phyloP scores from a whole-genome alignment of 352 stramenopile genomes.

The Pythium rhizo-oryzae region DNA sequence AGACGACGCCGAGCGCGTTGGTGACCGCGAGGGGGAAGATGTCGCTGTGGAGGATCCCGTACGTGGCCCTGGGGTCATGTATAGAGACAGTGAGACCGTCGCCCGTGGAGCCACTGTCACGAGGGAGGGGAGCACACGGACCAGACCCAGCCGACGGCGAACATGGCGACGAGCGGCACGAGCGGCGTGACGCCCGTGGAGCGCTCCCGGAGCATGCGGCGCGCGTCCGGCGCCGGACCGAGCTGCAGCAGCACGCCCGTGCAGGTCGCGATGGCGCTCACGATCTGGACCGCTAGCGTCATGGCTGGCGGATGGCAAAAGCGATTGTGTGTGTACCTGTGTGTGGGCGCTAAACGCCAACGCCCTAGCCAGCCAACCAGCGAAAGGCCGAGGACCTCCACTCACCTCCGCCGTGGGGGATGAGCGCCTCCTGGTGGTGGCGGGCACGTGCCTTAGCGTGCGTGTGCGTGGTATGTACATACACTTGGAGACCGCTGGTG shows the following conservation, averaged over 20 bases:
- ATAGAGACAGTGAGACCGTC: not conserved
- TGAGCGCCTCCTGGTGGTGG: too few species aligned
- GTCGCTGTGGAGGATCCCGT: slow-evolving; percentile 44
- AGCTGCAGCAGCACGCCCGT: slow-evolving; percentile 37
- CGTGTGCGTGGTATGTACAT: too few species aligned
- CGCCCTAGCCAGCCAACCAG: too few species aligned
- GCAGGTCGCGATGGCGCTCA: slow-evolving; percentile 35
- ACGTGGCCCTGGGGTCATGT: slow-evolving; percentile 28
- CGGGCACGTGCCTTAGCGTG: too few species aligned
- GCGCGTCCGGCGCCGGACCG: slow-evolving; percentile 39
- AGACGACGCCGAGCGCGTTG: slow-evolving; percentile 37
- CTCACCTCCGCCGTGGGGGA: too few species aligned
- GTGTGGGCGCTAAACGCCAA: too few species aligned
- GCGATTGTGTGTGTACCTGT: too few species aligned
- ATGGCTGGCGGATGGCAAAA: not conserved
- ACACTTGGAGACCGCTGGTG: too few species aligned
- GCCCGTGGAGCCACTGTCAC: not conserved
- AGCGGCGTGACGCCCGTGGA: slow-evolving; percentile 43
- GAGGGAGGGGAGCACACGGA: slow-evolving; percentile 5
- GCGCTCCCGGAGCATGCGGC: slow-evolving; percentile 33
- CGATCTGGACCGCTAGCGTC: slow-evolving; percentile 14
- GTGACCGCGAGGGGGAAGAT: slow-evolving; percentile 50
- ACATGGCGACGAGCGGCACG: slow-evolving; percentile 45
- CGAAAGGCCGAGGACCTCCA: too few species aligned
- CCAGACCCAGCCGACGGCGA: slow-evolving; percentile 28